Evolutionary conservation across 1,284 basidiomycete species (phyloP).

Genomic region (Fomitopsis palustris): DNA sequence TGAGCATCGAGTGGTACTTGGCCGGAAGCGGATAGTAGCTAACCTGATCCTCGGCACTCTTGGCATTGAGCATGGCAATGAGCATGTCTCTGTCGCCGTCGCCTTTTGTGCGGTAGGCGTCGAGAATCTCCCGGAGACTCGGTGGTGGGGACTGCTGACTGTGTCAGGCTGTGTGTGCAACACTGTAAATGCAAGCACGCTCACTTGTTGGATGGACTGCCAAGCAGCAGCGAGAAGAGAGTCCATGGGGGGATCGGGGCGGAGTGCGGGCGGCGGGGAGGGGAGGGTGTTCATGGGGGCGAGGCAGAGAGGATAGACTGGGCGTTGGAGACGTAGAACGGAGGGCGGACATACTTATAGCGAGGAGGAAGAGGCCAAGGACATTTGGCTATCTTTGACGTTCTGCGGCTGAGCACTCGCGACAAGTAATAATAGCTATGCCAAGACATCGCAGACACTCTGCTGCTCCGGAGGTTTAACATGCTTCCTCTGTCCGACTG

Average conservation of each 20-base stretch:
- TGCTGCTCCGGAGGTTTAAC: not conserved
- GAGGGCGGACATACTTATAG: constrained; percentile 22
- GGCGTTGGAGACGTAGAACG: constrained; percentile 11
- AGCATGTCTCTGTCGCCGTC: constrained; percentile 89
- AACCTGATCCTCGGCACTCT: constrained; percentile 86
- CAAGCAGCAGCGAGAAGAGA: constrained; percentile 40
- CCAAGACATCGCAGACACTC: constrained; percentile 25
- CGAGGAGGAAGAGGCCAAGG: constrained; percentile 29
- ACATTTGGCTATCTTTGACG: constrained; percentile 28
- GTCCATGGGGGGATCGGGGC: constrained; percentile 23
- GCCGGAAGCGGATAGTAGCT: constrained; percentile 16
- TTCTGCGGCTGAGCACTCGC: constrained; percentile 21
- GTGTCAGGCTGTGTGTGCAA: constrained; percentile 25
- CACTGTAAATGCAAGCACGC: constrained; percentile 29
- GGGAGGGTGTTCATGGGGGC: constrained; percentile 23
- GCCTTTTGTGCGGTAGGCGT: constrained; percentile 78
- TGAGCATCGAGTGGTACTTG: constrained; percentile 5
- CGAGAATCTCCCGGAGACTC: constrained; percentile 77
- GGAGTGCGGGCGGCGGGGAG: constrained; percentile 21
- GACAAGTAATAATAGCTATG: constrained; percentile 28
- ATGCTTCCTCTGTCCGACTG: not conserved
- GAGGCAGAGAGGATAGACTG: constrained; percentile 8
- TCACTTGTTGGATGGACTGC: constrained; percentile 47
- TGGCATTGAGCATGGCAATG: constrained; percentile 84
- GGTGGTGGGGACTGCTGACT: constrained; percentile 63